Evolutionary conservation across 2,329 filamentous ascomycete genomes (phyloP).

Genomic region (Hypoxylon rubiginosum): DNA sequence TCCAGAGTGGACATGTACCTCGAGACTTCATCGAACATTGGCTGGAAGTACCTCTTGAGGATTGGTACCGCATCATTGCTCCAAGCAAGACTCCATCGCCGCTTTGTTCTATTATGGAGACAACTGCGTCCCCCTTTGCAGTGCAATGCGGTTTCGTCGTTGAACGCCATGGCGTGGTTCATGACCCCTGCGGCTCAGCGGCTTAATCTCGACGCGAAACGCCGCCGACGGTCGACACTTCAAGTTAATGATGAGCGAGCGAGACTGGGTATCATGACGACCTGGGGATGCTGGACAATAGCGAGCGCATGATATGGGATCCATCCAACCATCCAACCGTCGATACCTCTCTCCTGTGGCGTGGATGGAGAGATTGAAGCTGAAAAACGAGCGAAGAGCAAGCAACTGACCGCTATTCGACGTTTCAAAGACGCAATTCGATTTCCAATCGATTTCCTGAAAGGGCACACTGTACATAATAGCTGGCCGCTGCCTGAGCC

Average conservation of each 20-base stretch:
- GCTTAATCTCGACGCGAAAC: constrained; percentile 16
- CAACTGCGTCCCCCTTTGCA: background rate
- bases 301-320: background rate
- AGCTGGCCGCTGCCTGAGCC: background rate
- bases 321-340: background rate
- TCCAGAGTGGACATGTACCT: background rate
- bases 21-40: background rate
- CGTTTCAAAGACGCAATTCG: background rate
- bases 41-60: background rate
- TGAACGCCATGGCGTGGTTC: constrained; percentile 8
- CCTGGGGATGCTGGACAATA: background rate
- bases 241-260: background rate
- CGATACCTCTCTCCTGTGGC: background rate
- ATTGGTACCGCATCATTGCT: background rate
- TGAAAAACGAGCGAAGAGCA: background rate
- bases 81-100: background rate
- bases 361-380: background rate
- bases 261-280: background rate
- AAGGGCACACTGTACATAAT: background rate
- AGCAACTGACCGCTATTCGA: background rate
- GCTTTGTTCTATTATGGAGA: background rate
- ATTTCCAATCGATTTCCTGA: background rate
- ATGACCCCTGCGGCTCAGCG: constrained; percentile 12
- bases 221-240: constrained; percentile 12
- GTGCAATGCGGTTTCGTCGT: background rate